These are phyloP conservation scores for Vicia faba DNA, from an alignment of 306 rosid genomes.

Conservation along the genomic window DNA sequence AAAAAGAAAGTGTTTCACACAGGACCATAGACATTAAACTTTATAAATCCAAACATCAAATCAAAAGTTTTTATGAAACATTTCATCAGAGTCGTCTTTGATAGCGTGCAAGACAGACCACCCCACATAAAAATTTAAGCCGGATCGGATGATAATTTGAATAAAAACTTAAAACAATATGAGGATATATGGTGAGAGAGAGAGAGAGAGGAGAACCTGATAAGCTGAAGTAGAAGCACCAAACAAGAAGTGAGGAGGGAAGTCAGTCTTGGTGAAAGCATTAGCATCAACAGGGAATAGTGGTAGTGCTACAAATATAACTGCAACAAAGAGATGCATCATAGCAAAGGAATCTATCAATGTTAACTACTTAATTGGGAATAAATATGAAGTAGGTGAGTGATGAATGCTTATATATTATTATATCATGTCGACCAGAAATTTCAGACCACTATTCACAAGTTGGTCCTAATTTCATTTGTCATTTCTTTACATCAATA, in stretches of 20 bases:
- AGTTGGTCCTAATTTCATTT: no score
- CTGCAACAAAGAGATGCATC: not conserved
- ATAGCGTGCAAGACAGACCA: no score
- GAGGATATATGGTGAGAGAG: no score
- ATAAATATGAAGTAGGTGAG: not conserved
- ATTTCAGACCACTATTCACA: not conserved
- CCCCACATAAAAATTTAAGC: no score
- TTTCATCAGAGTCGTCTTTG: no score
- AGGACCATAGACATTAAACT: no score
- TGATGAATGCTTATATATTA: not conserved
- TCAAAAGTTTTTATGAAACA: no score
- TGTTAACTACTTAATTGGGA: not conserved
- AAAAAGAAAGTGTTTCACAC: no score
- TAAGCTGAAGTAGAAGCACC: constrained; percentile 70
- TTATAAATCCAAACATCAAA: no score
- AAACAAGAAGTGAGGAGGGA: constrained; percentile 64
- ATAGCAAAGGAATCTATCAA: not conserved
- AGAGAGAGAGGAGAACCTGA: constrained; percentile 47
- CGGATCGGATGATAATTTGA: no score
- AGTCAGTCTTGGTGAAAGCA: constrained; percentile 48
- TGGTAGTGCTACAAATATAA: not conserved
- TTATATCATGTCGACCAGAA: not conserved
- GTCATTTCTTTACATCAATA: no score
- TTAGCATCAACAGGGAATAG: not conserved
- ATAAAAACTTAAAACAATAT: no score